Base-by-base conservation (phyloP, 2,329 filamentous ascomycete species). In the Trichocomaceae sp. region DNA sequence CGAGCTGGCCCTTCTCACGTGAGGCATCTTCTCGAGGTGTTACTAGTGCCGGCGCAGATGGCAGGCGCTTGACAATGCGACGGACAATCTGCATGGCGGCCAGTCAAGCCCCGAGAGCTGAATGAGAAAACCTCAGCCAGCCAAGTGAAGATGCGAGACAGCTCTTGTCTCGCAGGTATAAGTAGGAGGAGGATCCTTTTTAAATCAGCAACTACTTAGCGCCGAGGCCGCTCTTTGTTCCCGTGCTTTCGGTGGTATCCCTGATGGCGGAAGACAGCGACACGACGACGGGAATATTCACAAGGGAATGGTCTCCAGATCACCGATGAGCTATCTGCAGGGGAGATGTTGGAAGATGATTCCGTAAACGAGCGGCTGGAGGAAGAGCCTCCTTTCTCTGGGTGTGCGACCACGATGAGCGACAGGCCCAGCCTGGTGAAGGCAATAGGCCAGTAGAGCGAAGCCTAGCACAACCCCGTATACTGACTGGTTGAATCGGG, bases 41-140 rank as follows among this genome's bases (percentile, higher is more conserved):
- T 54, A 76, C 74, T 54, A 76, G 65, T 56, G 70, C 70, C 55
- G 72, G 69, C 59, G 74, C 64, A 48, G 74, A 72, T 52, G 78
- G 77, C 59, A 80, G 66, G 64, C 76, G 72, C 72, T 80, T 79
- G 62, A 75, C 67, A 56, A 79, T 71, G 59, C 78, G 75, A 63
- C 79, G 77, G 64, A 80, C 75, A 66, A 81, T 75, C 60, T 76
- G 73, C 78, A 80, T 80, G 63, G 63, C 63, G 66, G 65, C 67
- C 49, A 35, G n/a, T 35, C 33, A 45, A 50, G 54, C 62, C 61
- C 54, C 54, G 47, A 52, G 37, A 22, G 33, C 49, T 51, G 44
- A 35, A 31, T 35, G 50, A 55, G 60, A 62, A 57, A 59, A 63
- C 61, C 60, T 63, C 63, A 39, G 20, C 52, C 54, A 49, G 37